phyloP scores from a whole-genome alignment of 2,329 filamentous ascomycete species.

The Sarocladiaceae sp. region DNA sequence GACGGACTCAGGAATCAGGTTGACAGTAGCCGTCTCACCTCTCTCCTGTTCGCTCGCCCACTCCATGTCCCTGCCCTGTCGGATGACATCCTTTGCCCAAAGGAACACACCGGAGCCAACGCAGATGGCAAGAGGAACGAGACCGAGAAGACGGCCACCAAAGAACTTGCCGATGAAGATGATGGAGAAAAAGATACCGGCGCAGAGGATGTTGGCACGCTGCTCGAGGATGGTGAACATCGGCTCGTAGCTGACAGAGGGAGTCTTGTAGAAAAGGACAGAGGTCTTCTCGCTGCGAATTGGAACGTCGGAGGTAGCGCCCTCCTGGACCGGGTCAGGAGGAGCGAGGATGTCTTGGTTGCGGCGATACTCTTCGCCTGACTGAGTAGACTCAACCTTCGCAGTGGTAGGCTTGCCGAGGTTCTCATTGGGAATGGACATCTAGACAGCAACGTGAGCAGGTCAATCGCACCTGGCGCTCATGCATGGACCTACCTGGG shows the following conservation, averaged over 20 bases:
- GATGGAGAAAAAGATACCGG: slow-evolving; percentile 65
- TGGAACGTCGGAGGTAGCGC: slow-evolving; percentile 85
- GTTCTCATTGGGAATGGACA: slow-evolving; percentile 87
- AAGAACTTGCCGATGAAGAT: slow-evolving; percentile 73
- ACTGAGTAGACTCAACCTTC: slow-evolving; percentile 64
- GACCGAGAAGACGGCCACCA: slow-evolving; percentile 68
- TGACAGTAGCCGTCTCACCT: slow-evolving; percentile 78
- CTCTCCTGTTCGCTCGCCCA: slow-evolving; percentile 84
- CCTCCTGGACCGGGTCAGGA: slow-evolving; percentile 75
- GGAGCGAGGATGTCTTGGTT: slow-evolving; percentile 88
- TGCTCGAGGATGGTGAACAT: slow-evolving; percentile 75
- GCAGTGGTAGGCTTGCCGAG: slow-evolving; percentile 68
- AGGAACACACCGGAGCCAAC: slow-evolving; percentile 74
- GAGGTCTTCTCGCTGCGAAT: slow-evolving; percentile 97
- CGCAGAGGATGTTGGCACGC: slow-evolving; percentile 63
- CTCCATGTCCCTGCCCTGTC: slow-evolving; percentile 74
- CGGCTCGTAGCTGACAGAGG: slow-evolving; percentile 81
- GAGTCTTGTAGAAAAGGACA: slow-evolving; percentile 90
- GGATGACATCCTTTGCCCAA: slow-evolving; percentile 83
- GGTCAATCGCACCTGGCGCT: background rate
- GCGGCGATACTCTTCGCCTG: slow-evolving; percentile 71
- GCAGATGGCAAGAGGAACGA: slow-evolving; percentile 67
- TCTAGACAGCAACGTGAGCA: slow-evolving; percentile 29
- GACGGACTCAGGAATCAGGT: slow-evolving; percentile 86
- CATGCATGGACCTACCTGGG: slow-evolving; percentile 44